phyloP scores from a whole-genome alignment of 805 yeast species.

The Candida yuanshanica region DNA sequence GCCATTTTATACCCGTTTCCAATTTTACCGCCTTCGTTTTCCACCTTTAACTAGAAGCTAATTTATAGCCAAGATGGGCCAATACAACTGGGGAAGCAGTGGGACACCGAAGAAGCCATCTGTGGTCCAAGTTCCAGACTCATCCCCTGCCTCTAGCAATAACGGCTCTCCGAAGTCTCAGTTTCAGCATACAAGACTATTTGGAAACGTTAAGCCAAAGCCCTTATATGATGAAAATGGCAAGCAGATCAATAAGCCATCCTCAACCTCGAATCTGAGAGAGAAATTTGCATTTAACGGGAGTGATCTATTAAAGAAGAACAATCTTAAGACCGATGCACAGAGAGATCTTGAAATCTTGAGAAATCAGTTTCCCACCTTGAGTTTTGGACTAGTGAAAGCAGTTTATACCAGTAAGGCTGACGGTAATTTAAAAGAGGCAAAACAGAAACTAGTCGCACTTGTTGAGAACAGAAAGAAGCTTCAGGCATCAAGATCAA shows the following conservation, averaged over 20 bases:
- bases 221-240: conserved; percentile 4
- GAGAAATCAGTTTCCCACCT: conserved; percentile 26
- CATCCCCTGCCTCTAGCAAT: conserved; percentile 32
- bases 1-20: too few relatives aligned
- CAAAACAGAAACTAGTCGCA: conserved; percentile 27
- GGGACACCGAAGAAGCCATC: conserved; percentile 16
- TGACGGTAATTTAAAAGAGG: conserved; percentile 25
- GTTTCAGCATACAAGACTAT: not conserved
- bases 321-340: conserved; percentile 5
- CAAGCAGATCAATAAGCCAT: not conserved
- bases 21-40: too few relatives aligned
- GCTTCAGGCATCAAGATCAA: conserved; percentile 11
- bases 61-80: too few relatives aligned
- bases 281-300: conserved; percentile 39
- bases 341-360: conserved; percentile 21
- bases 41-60: too few relatives aligned
- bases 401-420: conserved; percentile 36
- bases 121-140: conserved; percentile 44
- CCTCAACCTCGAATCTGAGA: conserved; percentile 22
- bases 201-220: conserved; percentile 9
- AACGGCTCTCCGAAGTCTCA: conserved; percentile 7
- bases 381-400: conserved; percentile 29
- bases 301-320: conserved; percentile 16
- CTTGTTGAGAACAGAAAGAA: conserved; percentile 26
- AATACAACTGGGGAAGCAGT: conserved; percentile 7